phyloP scores from a whole-genome alignment of 2,329 filamentous ascomycete species.

The Sarocladiaceae sp. region DNA sequence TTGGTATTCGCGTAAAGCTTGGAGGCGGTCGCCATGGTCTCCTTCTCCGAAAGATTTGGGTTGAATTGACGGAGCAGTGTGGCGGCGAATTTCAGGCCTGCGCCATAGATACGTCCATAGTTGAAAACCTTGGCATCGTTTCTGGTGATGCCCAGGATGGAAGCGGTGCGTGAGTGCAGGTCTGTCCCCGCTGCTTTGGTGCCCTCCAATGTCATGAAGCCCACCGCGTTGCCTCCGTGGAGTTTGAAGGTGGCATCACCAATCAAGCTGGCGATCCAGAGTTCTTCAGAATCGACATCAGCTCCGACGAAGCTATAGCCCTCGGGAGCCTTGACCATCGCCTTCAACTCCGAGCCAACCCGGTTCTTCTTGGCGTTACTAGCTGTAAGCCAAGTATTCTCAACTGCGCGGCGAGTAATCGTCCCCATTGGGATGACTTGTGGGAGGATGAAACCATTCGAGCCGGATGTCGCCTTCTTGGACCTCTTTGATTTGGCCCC shows the following conservation, averaged over 20 bases:
- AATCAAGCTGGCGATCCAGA: slow-evolving; percentile 95
- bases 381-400: slow-evolving; percentile 97
- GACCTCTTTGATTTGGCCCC: slow-evolving; percentile 4
- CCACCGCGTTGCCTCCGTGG: slow-evolving; percentile 93
- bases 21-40: slow-evolving; percentile 70
- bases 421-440: slow-evolving; percentile 99
- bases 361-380: slow-evolving; percentile 95
- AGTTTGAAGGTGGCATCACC: slow-evolving; percentile 92
- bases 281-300: slow-evolving; percentile 93
- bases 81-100: slow-evolving; percentile 86
- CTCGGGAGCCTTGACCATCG: slow-evolving; percentile 87
- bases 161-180: slow-evolving; percentile 86
- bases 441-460: slow-evolving; percentile 75
- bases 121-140: slow-evolving; percentile 98
- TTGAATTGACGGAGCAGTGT: slow-evolving; percentile 93
- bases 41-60: slow-evolving; percentile 67
- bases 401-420: slow-evolving; percentile 86
- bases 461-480: slow-evolving; percentile 16
- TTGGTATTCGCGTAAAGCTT: slow-evolving; percentile 87
- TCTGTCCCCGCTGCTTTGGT: slow-evolving; percentile 92
- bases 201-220: slow-evolving; percentile 98
- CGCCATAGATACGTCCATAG: slow-evolving; percentile 98
- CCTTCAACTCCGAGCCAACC: slow-evolving; percentile 93
- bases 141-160: slow-evolving; percentile 85
- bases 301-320: slow-evolving; percentile 94